Evolutionary conservation across 768 basidiomycete genomes (phyloP), one percentile per base, ranked within the genome.

Genomic region (Jaapia argillacea): DNA sequence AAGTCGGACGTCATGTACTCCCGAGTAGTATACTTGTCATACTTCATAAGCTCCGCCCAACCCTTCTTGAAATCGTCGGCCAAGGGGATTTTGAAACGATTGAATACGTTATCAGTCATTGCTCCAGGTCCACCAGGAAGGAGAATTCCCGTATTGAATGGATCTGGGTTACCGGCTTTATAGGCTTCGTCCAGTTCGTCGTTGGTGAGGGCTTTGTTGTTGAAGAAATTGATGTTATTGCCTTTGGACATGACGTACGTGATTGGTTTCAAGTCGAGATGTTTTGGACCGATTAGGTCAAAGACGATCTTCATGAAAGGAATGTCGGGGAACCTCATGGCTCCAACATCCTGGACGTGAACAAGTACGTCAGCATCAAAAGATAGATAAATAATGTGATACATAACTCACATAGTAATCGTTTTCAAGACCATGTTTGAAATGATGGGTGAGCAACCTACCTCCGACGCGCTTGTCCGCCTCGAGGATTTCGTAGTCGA

Each of bases 271-370:
- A 38, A 21, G 20, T 12, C 20, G 20, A 38, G 37, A 6, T 31
- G 13, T 7, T 28, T 27, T n/a, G n/a, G n/a, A n/a, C n/a, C n/a
- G 43, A 55, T 41, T 1, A 55, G 47, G 12, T 48, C 18, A 40
- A 54, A 53, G 1, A 44, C 42, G 13, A 47, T 49, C 10, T 22
- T 31, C 54, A 55, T 55, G 45, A 48, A 45, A 13, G 48, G 48
- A 3, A 41, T 48, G 13, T 48, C 23, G 10, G 48, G 51, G 28
- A 50, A 55, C 16, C 54, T 49, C 54, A 55, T 55, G 3, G 54
- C 54, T 13, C 54, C 54, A 22, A 55, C 42, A 35, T 55, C 54
- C 52, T 55, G 21, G 7, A 21, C 37, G 28, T 10, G 28, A 38
- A 38, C 10, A 38, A n/a, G n/a, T n/a, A n/a, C n/a, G n/a, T n/a